Evolutionary conservation across 768 basidiomycete genomes (phyloP).

Genomic region (Mycena haematopus): DNA sequence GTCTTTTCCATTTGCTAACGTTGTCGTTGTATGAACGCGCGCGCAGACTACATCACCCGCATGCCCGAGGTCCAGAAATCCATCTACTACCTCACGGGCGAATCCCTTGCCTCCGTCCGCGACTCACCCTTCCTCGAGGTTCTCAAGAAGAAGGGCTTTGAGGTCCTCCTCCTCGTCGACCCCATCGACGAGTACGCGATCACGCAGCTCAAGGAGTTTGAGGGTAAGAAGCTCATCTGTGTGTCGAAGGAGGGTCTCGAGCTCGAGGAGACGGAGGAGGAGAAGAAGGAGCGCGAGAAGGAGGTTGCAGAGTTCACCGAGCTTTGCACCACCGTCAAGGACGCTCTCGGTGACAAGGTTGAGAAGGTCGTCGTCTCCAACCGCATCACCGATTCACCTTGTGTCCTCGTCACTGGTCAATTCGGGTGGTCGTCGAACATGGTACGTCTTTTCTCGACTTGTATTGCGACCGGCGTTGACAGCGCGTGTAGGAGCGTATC

Average conservation of each 20-base stretch:
- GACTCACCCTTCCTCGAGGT: slow-evolving; percentile 99
- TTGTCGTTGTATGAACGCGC: background rate
- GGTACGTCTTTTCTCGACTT: slow-evolving; percentile 50
- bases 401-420: slow-evolving; percentile 96
- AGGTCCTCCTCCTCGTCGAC: slow-evolving; percentile 96
- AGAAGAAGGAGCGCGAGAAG: slow-evolving; percentile 90
- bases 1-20: background rate
- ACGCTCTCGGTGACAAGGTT: slow-evolving; percentile 98
- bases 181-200: slow-evolving; percentile 99
- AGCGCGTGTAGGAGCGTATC: slow-evolving; percentile 75
- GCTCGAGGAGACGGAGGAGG: slow-evolving; percentile 98
- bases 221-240: slow-evolving; percentile 95
- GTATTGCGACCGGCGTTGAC: slow-evolving; percentile 8
- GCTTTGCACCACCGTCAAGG: slow-evolving; percentile 95
- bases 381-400: slow-evolving; percentile 96
- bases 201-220: slow-evolving; percentile 99
- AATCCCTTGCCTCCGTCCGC: slow-evolving; percentile 87
- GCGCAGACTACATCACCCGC: slow-evolving; percentile 94
- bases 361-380: slow-evolving; percentile 99
- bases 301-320: slow-evolving; percentile 85
- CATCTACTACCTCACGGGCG: slow-evolving; percentile 99
- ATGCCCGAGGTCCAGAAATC: slow-evolving; percentile 99
- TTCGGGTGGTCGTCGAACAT: slow-evolving; percentile 99
- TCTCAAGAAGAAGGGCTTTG: slow-evolving; percentile 99
- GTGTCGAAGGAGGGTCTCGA: slow-evolving; percentile 99